Percentiles rank a stretch among this genome's conserved stretches.
These are phyloP conservation scores for Dactylonectria macrodidyma DNA, from an alignment of 2,329 filamentous ascomycete species.

Conservation along the genomic window DNA sequence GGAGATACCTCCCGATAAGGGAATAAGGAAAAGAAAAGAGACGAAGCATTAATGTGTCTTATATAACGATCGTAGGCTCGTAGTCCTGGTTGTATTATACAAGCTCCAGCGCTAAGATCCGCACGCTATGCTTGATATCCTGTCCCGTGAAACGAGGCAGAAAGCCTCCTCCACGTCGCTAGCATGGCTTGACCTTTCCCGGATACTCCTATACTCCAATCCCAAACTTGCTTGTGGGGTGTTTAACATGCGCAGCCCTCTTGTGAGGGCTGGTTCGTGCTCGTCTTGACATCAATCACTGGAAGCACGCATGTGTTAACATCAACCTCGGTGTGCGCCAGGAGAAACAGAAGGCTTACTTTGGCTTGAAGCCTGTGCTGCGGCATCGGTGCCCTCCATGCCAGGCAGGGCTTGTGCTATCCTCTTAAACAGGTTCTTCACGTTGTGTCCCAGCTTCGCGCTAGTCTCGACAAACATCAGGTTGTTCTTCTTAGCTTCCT, in stretches of 20 bases:
- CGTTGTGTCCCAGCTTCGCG: conserved; percentile 97
- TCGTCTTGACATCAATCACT: conserved; percentile 97
- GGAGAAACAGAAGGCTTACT: conserved; percentile 70
- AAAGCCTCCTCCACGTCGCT: conserved; percentile 36
- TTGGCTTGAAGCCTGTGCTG: conserved; percentile 80
- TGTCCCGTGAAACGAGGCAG: conserved; percentile 41
- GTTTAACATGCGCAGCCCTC: conserved; percentile 73
- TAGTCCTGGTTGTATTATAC: conserved; percentile 54
- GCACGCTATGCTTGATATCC: conserved; percentile 53
- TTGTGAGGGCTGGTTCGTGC: conserved; percentile 77
- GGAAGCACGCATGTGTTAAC: conserved; percentile 37
- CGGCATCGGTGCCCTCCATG: conserved; percentile 92
- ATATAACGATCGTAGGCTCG: conserved; percentile 53
- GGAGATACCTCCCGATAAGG: neutral
- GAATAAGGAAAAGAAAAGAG: neutral
- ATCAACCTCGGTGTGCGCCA: neutral
- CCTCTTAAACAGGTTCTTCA: conserved; percentile 96
- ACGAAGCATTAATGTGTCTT: conserved; percentile 48
- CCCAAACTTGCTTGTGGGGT: conserved; percentile 34
- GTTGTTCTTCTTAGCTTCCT: conserved; percentile 97
- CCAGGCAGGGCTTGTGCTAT: conserved; percentile 98
- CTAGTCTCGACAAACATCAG: conserved; percentile 99
- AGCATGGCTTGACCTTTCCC: conserved; percentile 41
- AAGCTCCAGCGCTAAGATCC: conserved; percentile 51
- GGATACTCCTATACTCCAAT: conserved; percentile 47